Conservation (phyloP, 495 filamentous ascomycete species). For the Halenospora varia region DNA sequence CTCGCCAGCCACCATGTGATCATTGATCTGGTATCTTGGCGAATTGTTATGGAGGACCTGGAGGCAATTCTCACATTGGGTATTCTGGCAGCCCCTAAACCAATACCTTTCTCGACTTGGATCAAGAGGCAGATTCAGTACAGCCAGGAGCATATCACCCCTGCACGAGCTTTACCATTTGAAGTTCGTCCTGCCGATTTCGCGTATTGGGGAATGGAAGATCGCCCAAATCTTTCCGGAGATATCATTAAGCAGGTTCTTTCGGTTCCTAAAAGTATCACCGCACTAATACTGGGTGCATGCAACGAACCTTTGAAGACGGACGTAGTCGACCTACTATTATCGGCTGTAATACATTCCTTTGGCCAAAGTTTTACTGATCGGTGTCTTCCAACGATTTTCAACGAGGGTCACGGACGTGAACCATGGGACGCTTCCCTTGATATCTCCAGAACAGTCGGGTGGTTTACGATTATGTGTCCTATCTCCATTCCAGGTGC, state of each 20-base stretch:
- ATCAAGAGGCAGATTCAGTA: background rate
- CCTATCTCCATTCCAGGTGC: background rate
- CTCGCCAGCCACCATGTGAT: background rate
- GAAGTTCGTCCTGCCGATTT: background rate
- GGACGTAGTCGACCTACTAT: background rate
- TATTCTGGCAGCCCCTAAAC: background rate
- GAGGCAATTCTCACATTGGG: background rate
- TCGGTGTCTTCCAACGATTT: background rate
- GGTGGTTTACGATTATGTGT: background rate
- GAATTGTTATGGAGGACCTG: background rate
- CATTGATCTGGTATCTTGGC: background rate
- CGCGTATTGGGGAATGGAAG: background rate
- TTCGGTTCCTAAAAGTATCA: background rate
- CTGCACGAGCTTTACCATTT: background rate
- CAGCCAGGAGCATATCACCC: background rate
- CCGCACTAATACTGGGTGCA: background rate
- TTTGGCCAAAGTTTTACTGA: background rate
- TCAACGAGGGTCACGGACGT: background rate
- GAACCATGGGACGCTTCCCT: background rate
- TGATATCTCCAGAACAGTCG: background rate
- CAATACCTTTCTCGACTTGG: background rate
- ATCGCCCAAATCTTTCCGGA: background rate
- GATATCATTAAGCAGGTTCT: background rate
- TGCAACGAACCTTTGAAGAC: background rate
- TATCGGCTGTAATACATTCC: background rate